A percentile compares a stretch with the other conserved stretches of the same genome.
Conservation (phyloP, 208 protist genomes). For the Histomonas meleagridis region DNA sequence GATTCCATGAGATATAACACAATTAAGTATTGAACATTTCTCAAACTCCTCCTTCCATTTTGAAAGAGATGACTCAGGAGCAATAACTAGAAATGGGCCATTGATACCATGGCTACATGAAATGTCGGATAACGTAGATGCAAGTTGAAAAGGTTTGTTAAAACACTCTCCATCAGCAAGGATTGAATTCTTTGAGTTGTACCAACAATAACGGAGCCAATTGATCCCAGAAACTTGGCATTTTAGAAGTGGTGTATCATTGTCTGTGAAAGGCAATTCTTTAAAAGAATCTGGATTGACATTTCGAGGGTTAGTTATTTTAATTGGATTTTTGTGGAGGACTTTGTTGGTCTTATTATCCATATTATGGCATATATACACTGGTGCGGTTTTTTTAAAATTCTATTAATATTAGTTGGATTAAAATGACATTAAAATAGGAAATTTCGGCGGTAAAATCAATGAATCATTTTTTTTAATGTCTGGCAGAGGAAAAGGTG, state of each 20-base stretch:
- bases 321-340: too few species aligned
- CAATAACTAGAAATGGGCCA: conserved; percentile 62
- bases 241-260: conserved; percentile 37
- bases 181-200: conserved; percentile 42
- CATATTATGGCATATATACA: too few species aligned
- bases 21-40: conserved; percentile 16
- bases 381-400: too few species aligned
- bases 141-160: conserved; percentile 43
- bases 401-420: too few species aligned
- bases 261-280: too few species aligned
- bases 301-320: too few species aligned
- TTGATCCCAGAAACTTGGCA: conserved; percentile 52
- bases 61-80: conserved; percentile 57
- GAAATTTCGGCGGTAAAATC: too few species aligned
- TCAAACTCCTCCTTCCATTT: conserved; percentile 54
- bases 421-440: too few species aligned
- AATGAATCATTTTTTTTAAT: too few species aligned
- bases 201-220: conserved; percentile 51
- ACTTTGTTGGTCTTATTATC: too few species aligned
- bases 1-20: neutral
- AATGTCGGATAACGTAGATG: neutral
- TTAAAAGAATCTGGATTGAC: too few species aligned
- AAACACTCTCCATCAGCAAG: conserved; percentile 52
- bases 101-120: neutral
- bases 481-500: too few species aligned